A percentile compares a stretch with the other conserved stretches of the same genome.
These are phyloP conservation scores for Epichloe aotearoae DNA, from an alignment of 2,329 filamentous ascomycete species.

Conservation along the genomic window DNA sequence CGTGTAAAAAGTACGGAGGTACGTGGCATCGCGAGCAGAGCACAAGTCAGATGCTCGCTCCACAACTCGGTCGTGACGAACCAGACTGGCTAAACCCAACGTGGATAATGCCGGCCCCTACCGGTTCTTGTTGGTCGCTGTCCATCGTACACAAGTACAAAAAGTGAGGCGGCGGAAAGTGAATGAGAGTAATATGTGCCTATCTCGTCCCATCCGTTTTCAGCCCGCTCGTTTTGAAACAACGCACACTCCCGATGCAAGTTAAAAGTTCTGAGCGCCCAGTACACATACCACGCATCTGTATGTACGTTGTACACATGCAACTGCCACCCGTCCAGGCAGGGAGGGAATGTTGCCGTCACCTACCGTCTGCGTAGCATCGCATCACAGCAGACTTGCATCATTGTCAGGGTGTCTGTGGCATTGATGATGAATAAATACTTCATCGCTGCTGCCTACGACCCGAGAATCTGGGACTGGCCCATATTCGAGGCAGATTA, in stretches of 20 bases:
- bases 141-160: fast-evolving
- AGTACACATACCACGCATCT: too few relatives aligned
- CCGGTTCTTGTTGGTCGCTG: neutral
- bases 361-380: neutral
- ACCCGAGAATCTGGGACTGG: conserved; percentile 1
- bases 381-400: neutral
- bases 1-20: neutral
- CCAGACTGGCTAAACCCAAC: neutral
- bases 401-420: neutral
- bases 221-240: too few relatives aligned
- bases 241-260: neutral
- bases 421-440: neutral
- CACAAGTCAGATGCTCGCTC: neutral
- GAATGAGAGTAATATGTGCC: too few relatives aligned
- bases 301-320: too few relatives aligned
- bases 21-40: neutral
- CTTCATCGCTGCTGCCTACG: neutral
- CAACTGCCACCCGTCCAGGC: neutral
- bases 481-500: neutral
- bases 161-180: too few relatives aligned
- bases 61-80: neutral
- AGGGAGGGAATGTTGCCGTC: neutral
- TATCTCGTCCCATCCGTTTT: too few relatives aligned
- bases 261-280: neutral
- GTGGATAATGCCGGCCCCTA: neutral